Evolutionary conservation across 2,329 filamentous ascomycete genomes (phyloP), one percentile per base, ranked within the genome.

Genomic region (Fusarium protoensiforme): DNA sequence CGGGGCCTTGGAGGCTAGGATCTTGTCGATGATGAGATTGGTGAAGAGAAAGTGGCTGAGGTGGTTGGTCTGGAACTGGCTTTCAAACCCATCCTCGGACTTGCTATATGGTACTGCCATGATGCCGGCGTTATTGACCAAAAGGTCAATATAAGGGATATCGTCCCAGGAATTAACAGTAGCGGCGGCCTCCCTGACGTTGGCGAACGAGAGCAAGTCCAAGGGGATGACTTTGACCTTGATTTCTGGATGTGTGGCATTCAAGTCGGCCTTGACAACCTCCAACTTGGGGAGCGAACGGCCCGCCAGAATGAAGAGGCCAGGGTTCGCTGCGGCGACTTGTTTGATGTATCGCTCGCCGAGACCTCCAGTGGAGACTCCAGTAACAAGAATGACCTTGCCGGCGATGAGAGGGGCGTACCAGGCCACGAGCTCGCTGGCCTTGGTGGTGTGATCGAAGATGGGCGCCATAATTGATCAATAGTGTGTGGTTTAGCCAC

Each of bases 71-170:
- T 58, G 63, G 5, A 73, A 74, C 18, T 75, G 74, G 13, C 66
- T 36, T 10, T 75, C 74, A 31, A 65, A 63, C 8, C 74, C 72
- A 8, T 75, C 73, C 2, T 39, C 24, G n/a, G 72, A 73, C 8
- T 41, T 38, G 4, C 63, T 53, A 11, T 57, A 39, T 3, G 60
- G 69, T 3, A 73, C 33, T 5, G 60, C 67, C 63, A 71, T 71
- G 14, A 75, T 64, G 27, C 78, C 78, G 1, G 78, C 77, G 16
- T 79, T 79, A n/a, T n/a, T n/a, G n/a, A n/a, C n/a, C n/a, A n/a
- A n/a, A n/a, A n/a, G 63, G 36, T 78, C 41, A 16, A 46, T 46
- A 5, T 46, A 20, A 8, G 11, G 10, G 11, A 46, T 14, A 24
- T 46, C 41, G 6, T 46, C 20, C 41, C 41, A 46, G 11, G 20